Percentiles rank a stretch among this genome's conserved stretches.
phyloP scores from a whole-genome alignment of 2,329 filamentous ascomycete species.

The Immersiporthe knoxdaviesiana region DNA sequence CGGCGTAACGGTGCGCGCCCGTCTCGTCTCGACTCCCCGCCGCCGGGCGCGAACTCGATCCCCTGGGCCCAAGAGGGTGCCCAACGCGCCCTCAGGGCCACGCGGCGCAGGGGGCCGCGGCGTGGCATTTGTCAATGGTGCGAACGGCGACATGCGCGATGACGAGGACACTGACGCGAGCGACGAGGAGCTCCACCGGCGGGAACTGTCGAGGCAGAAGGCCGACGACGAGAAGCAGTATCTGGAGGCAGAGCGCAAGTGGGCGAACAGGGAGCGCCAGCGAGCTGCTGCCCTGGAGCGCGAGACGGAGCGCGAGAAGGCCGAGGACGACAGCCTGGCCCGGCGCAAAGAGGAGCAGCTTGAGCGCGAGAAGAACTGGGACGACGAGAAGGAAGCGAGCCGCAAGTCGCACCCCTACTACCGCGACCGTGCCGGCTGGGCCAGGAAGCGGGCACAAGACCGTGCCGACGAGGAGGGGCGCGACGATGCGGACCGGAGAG shows the following conservation, averaged over 20 bases:
- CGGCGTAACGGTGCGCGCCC: slow-evolving; percentile 68
- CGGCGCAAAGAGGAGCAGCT: slow-evolving; percentile 73
- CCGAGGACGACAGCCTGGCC: slow-evolving; percentile 69
- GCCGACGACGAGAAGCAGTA: slow-evolving; percentile 80
- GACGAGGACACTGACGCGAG: slow-evolving; percentile 87
- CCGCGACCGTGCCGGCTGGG: slow-evolving; percentile 81
- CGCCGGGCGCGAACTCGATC: slow-evolving; percentile 70
- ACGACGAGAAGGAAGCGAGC: slow-evolving; percentile 81
- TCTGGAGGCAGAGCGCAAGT: slow-evolving; percentile 83
- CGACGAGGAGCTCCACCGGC: slow-evolving; percentile 80
- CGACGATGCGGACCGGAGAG: slow-evolving; percentile 81
- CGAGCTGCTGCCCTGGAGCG: slow-evolving; percentile 83
- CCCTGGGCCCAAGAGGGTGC: slow-evolving; percentile 72
- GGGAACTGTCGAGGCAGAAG: slow-evolving; percentile 71
- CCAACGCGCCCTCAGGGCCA: slow-evolving; percentile 73
- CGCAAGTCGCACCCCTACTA: slow-evolving; percentile 83
- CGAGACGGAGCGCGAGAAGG: slow-evolving; percentile 78
- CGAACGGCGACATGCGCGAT: slow-evolving; percentile 68
- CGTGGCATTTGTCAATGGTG: slow-evolving; percentile 81
- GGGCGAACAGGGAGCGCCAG: slow-evolving; percentile 86
- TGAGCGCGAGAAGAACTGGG: slow-evolving; percentile 69
- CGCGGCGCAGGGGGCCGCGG: slow-evolving; percentile 59
- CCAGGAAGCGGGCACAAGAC: slow-evolving; percentile 75
- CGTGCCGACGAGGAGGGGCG: slow-evolving; percentile 72
- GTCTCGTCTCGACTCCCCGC: slow-evolving; percentile 74